Evolutionary conservation across 1,284 basidiomycete species (phyloP).

Genomic region (Hymenochaete sp.): DNA sequence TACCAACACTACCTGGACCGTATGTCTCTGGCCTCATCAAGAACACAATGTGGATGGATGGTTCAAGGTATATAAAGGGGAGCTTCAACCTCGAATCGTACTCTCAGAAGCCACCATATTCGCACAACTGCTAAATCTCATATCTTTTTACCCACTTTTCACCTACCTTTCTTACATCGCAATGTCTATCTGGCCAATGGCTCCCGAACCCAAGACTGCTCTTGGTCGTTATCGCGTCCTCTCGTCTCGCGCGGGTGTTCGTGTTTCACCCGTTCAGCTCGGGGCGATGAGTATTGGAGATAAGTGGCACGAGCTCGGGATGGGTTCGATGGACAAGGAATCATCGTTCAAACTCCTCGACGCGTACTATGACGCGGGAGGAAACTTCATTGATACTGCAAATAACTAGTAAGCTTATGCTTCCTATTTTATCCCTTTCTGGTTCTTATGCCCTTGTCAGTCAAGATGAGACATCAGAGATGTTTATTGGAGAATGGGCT

Average conservation of each 20-base stretch:
- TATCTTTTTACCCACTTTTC: too few species aligned
- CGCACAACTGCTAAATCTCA: too few species aligned
- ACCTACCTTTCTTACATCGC: too few species aligned
- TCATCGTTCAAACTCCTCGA: conserved; percentile 21
- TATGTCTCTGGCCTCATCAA: too few species aligned
- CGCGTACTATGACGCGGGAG: conserved; percentile 19
- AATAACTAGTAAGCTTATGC: conserved; percentile 16
- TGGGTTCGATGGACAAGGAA: conserved; percentile 15
- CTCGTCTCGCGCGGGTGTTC: conserved; percentile 12
- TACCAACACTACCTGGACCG: too few species aligned
- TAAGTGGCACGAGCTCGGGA: conserved; percentile 25
- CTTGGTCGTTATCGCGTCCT: conserved; percentile 14
- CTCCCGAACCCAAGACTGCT: conserved; percentile 1
- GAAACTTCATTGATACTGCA: conserved; percentile 22
- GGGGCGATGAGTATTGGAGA: conserved; percentile 41
- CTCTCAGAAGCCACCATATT: too few species aligned
- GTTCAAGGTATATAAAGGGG: too few species aligned
- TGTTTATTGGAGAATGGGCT: conserved; percentile 32
- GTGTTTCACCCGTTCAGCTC: conserved; percentile 38
- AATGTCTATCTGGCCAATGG: too few species aligned
- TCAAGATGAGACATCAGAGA: conserved; percentile 19
- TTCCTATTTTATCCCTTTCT: background rate
- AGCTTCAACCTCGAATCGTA: too few species aligned
- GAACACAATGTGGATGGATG: too few species aligned
- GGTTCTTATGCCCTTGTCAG: background rate